Evolutionary conservation across 352 stramenopile species (phyloP), one percentile per base, ranked within the genome.

Genomic region (Phytophthora cactorum): DNA sequence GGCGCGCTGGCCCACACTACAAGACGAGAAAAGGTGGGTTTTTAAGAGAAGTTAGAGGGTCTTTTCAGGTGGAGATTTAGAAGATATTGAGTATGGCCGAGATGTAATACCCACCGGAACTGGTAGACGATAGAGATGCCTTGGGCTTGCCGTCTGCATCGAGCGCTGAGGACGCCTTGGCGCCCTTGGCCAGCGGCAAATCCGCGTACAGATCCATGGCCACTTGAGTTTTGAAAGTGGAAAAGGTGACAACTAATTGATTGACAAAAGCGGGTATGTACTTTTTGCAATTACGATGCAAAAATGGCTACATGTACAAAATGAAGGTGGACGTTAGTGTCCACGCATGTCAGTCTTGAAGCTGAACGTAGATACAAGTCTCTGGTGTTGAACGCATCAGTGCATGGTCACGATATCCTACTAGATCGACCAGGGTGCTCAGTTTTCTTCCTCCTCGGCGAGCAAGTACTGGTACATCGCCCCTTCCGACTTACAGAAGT

Each of bases 401-500:
- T 22, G 22, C 22, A 22, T 52, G 25, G 29, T 5, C 39, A 45
- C 11, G 1, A 5, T 25, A 36, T 47, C 32, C 41, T 60, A 53
- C 44, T 27, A 28, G 27, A 39, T 29, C 31, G 12, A 12, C 28
- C 4, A 39, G 5, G 10, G 14, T 25, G n/a, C 6, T 77, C 52
- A 77, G 54, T 70, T 64, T 54, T 94, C 86, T 50, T 95, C 85
- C 22, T 86, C 77, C 57, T 93, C 86, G 3, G 84, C 81, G 7
- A 92, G 70, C 63, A 95, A 58, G 53, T 93, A 95, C 52, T 92
- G 81, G 70, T 88, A 77, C 70, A 95, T 81, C 49, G 78, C 81
- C 49, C 92, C 81, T 61, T 95, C 84, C 1, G 80, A 80, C 64
- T 92, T 90, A 82, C 86, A 93, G 65, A 90, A 96, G 71, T 96